Conservation (phyloP, 805 yeast species). For the Scheffersomyces lignosus region DNA sequence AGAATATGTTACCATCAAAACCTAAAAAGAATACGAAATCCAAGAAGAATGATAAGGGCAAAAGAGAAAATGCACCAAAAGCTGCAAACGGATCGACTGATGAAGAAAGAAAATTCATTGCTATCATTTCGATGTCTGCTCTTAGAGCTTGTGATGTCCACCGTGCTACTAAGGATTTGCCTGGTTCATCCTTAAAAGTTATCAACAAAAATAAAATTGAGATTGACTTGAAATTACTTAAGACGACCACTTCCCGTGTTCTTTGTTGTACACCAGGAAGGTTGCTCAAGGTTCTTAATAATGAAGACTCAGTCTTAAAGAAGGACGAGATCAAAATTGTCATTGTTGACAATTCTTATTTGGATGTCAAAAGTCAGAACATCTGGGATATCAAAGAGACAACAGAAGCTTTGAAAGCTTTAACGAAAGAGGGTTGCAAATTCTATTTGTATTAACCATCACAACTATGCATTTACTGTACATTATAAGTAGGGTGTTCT, state of each 20-base stretch:
- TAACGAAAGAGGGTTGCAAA: conserved; percentile 45
- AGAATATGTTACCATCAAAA: conserved; percentile 42
- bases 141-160: conserved; percentile 84
- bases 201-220: conserved; percentile 73
- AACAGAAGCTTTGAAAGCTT: conserved; percentile 36
- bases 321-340: conserved; percentile 50
- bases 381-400: conserved; percentile 61
- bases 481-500: not conserved
- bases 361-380: conserved; percentile 60
- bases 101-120: conserved; percentile 43
- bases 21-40: conserved; percentile 29
- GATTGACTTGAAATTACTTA: conserved; percentile 54
- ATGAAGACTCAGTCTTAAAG: conserved; percentile 41
- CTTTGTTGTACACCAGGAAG: conserved; percentile 69
- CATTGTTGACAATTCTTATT: conserved; percentile 58
- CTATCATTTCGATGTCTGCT: conserved; percentile 72
- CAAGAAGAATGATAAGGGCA: conserved; percentile 28
- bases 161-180: conserved; percentile 53
- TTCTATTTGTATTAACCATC: conserved; percentile 56
- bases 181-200: conserved; percentile 62
- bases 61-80: conserved; percentile 7
- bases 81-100: conserved; percentile 7
- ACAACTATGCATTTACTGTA: not conserved
- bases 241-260: conserved; percentile 47
- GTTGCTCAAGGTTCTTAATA: conserved; percentile 45